Base-by-base conservation (phyloP, 2,329 filamentous ascomycete species). In the Hypoxylon sp. region DNA sequence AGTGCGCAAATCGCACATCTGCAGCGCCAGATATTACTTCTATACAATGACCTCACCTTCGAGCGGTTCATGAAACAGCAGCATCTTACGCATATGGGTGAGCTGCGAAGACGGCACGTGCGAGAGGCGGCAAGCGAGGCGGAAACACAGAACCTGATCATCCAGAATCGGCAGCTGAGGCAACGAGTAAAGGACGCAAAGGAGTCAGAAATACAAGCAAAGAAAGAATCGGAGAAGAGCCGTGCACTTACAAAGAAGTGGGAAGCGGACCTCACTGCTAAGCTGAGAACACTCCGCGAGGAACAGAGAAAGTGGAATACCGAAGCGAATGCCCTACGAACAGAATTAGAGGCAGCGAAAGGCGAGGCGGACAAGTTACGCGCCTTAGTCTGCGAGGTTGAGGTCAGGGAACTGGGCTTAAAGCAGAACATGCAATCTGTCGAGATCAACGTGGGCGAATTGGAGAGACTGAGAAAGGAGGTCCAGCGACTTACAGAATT, bases 41-140 rank as follows among this genome's bases (percentile, higher is more conserved):
- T 95, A 9, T 86, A 88, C 40, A 95, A 93, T 60, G 90, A 95
- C 66, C 79, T 95, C 38, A 90, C 89, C 63, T 95, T 94, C 68
- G 91, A 95, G 72, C 83, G 89, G 21, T 94, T 92, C 73, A 82
- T 94, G 67, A 94, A 93, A 70, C 86, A 92, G 63, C 91, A 95
- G 68, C 91, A 94, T 71, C 84, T 93, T 64, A 84, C 88, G 1
- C 90, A 94, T 57, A 93, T 95, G 69, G 90, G 90, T 1, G 89
- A 91, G 68, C 76, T 95, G 37, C 88, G 90, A 65, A 82, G 89
- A 11, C 87, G 87, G 60, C 88, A 92, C 56, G 85, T 94, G 62
- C 85, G 85, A 63, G 89, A 93, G 71, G 89, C 89, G 6, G 89
- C 90, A 1, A 88, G 86, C 1, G 91, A 94, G 70, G 90, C 91